phyloP scores from a whole-genome alignment of 148 eudicot species.

The Gaultheria prostrata region DNA sequence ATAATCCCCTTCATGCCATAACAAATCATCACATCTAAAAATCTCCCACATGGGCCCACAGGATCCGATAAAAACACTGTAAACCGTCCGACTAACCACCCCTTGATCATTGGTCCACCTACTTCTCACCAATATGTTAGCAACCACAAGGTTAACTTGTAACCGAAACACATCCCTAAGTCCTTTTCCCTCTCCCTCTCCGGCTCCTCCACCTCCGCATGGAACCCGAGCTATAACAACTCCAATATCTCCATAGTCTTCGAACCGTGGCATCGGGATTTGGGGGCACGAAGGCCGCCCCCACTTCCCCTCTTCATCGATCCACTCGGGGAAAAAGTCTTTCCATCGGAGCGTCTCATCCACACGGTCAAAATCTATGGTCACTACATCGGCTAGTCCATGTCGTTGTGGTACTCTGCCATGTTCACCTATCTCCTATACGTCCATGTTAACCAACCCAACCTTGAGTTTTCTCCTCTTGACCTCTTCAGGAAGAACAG shows the following conservation, averaged over 20 bases:
- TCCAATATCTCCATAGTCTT: constrained; percentile 34
- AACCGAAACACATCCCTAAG: constrained; percentile 59
- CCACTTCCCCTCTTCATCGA: constrained; percentile 38
- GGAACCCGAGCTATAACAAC: constrained; percentile 60
- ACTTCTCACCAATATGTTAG: constrained; percentile 41
- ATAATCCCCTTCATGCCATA: constrained; percentile 42
- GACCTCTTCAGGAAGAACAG: constrained; percentile 18
- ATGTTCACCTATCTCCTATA: not conserved
- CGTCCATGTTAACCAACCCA: constrained; percentile 49
- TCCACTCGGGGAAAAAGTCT: constrained; percentile 58
- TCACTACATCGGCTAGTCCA: constrained; percentile 26
- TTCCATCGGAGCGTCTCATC: constrained; percentile 32
- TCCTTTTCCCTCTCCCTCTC: constrained; percentile 21
- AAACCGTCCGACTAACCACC: constrained; percentile 14
- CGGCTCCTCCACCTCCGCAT: constrained; percentile 17
- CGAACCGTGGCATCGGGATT: constrained; percentile 56
- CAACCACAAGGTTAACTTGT: constrained; percentile 59
- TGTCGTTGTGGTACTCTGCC: not conserved
- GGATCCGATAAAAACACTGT: constrained; percentile 44
- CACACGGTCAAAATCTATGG: constrained; percentile 35
- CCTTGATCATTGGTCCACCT: constrained; percentile 17
- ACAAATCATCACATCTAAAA: constrained; percentile 61
- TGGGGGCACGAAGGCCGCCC: constrained; percentile 39
- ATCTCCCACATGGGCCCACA: constrained; percentile 75
- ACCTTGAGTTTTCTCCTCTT: constrained; percentile 28